phyloP scores from a whole-genome alignment of 2,329 filamentous ascomycete genomes.

The Colletotrichum sublineola region DNA sequence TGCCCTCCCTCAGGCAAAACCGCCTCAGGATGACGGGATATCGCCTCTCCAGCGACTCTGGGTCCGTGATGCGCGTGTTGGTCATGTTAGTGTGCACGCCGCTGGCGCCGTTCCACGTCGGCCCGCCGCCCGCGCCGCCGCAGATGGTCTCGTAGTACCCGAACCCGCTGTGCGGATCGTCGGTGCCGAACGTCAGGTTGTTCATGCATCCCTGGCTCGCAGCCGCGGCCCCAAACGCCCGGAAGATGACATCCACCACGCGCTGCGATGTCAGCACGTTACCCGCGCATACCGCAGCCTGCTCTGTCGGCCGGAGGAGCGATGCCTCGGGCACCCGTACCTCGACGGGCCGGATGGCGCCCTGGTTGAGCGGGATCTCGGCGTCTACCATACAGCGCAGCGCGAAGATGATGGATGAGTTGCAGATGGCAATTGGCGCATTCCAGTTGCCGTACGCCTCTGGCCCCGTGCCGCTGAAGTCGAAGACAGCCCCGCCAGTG shows the following conservation, averaged over 20 bases:
- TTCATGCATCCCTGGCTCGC: conserved; percentile 85
- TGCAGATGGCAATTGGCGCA: conserved; percentile 50
- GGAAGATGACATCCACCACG: conserved; percentile 77
- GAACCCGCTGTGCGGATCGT: conserved; percentile 68
- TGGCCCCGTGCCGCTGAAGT: conserved; percentile 50
- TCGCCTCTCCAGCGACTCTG: conserved; percentile 81
- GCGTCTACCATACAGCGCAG: conserved; percentile 51
- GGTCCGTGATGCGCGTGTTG: conserved; percentile 86
- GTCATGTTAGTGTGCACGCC: conserved; percentile 89
- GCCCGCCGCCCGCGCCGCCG: conserved; percentile 80
- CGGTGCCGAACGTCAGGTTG: conserved; percentile 84
- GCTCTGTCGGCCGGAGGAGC: conserved; percentile 51
- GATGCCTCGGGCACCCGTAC: conserved; percentile 77
- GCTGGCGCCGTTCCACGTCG: conserved; percentile 78
- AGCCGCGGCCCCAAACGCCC: conserved; percentile 80
- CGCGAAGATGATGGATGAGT: conserved; percentile 52
- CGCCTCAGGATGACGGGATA: conserved; percentile 81
- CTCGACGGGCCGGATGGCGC: conserved; percentile 79
- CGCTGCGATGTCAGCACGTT: conserved; percentile 53
- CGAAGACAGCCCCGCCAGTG: conserved; percentile 81
- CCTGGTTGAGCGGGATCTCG: conserved; percentile 53
- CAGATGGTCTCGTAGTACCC: conserved; percentile 91
- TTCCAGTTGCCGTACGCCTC: conserved; percentile 51
- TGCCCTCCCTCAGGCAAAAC: conserved; percentile 74
- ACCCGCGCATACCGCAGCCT: conserved; percentile 51